Evolutionary conservation across 2,329 filamentous ascomycete genomes (phyloP).

Genomic region (Nothophaeocryptopus gaeumannii): DNA sequence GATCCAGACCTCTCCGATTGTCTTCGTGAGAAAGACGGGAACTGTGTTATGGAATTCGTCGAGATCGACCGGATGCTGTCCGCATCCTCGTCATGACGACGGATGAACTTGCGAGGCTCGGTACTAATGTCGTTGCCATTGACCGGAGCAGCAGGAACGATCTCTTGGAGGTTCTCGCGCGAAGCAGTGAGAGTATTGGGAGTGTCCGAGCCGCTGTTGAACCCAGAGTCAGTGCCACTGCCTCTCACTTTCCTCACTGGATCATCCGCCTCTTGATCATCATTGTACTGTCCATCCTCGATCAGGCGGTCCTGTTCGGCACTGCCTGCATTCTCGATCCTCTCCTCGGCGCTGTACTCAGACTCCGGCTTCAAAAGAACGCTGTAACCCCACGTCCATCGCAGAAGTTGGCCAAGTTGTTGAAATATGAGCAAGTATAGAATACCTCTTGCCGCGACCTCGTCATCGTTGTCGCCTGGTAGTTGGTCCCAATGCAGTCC

Average conservation of each 20-base stretch:
- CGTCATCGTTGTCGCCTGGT: slow-evolving; percentile 88
- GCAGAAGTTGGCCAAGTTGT: slow-evolving; percentile 88
- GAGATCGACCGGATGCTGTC: slow-evolving; percentile 34
- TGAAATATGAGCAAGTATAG: slow-evolving; percentile 96
- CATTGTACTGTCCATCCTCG: slow-evolving; percentile 56
- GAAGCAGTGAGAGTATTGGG: slow-evolving; percentile 33
- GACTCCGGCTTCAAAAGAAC: slow-evolving; percentile 84
- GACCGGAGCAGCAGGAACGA: slow-evolving; percentile 42
- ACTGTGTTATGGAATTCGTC: slow-evolving; percentile 54
- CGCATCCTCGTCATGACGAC: slow-evolving; percentile 14
- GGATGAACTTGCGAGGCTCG: slow-evolving; percentile 40
- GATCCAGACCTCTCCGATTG: slow-evolving; percentile 7
- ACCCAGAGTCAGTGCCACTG: slow-evolving; percentile 41
- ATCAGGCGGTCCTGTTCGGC: slow-evolving; percentile 38
- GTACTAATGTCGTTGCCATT: slow-evolving; percentile 47
- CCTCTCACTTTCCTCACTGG: slow-evolving; percentile 10
- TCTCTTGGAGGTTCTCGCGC: slow-evolving; percentile 12
- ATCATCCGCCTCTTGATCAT: slow-evolving; percentile 44
- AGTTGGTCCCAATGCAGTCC: slow-evolving; percentile 93
- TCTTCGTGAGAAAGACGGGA: slow-evolving; percentile 36
- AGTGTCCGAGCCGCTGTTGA: slow-evolving; percentile 46
- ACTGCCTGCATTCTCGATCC: slow-evolving; percentile 51
- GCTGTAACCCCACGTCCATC: slow-evolving; percentile 98
- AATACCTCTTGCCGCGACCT: slow-evolving; percentile 90
- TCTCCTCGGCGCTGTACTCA: slow-evolving; percentile 64